Evolutionary conservation across 2,329 filamentous ascomycete genomes (phyloP), one percentile per base, ranked within the genome.

Genomic region (Neoscytalidium dimidiatum): DNA sequence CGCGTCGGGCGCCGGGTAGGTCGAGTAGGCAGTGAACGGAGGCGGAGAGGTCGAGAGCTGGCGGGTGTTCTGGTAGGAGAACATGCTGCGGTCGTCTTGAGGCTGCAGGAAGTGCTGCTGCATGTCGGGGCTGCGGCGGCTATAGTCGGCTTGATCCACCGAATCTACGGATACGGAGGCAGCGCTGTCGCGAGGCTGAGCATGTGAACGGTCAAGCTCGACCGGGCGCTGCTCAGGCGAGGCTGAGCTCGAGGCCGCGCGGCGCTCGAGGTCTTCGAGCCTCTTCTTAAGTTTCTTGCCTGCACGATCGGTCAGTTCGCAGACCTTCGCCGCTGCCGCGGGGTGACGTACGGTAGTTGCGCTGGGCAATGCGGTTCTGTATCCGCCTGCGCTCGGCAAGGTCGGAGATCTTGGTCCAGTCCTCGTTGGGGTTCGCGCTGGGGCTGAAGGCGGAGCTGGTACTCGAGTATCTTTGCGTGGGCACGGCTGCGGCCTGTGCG

Each of bases 381-480:
- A 97, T 97, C 76, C 94, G 88, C 73, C 94, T 86, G 75, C 95
- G 89, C 82, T 98, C 94, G 60, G 94, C 94, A 66, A 98, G 89
- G 79, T 98, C 94, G 65, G 94, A 96, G 77, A 98, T 97, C 87
- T 97, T 96, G 76, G 94, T 97, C 94, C 94, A 98, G 82, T 98
- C 94, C 82, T 98, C 94, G 75, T 97, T 94, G 64, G 94, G 92
- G 78, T 96, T 96, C 72, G 94, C 94, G 69, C 92, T 96, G 73
- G 90, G 91, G 81, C 92, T 96, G 84, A 96, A 97, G 71, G 94
- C 94, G 81, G 92, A 97, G 82, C 92, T 97, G 67, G 92, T 96
- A 76, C 89, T 90, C 72, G 90, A 89, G 75, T 92, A 89, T 77
- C 90, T 87, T 60, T 88, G 84, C 66, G 80, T 74, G 68, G 78